Conservation (phyloP, 1,284 basidiomycete species). For the Exsudoporus floridanus region DNA sequence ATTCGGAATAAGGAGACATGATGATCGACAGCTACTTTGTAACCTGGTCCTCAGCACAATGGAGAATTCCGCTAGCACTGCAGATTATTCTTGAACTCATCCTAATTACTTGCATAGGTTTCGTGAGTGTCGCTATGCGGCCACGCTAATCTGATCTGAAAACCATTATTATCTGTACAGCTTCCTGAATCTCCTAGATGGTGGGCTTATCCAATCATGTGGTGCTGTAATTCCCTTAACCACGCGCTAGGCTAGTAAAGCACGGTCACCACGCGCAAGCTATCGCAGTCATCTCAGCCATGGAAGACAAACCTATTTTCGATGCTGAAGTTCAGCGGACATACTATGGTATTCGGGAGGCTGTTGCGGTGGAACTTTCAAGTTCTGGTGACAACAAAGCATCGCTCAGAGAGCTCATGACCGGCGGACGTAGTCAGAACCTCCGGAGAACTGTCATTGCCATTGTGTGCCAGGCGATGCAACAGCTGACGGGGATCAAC, state of each 20-base stretch:
- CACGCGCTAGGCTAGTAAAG: slow-evolving; percentile 46
- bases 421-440: slow-evolving; percentile 46
- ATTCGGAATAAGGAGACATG: neutral
- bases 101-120: slow-evolving; percentile 52
- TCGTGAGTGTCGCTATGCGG: slow-evolving; percentile 35
- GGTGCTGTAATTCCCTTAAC: neutral
- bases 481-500: slow-evolving; percentile 60
- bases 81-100: slow-evolving; percentile 61
- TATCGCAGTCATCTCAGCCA: slow-evolving; percentile 53
- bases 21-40: slow-evolving; percentile 37
- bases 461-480: slow-evolving; percentile 25
- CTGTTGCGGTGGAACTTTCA: slow-evolving; percentile 40
- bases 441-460: slow-evolving; percentile 51
- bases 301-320: slow-evolving; percentile 52
- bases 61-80: slow-evolving; percentile 63
- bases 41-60: slow-evolving; percentile 51
- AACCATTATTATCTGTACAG: slow-evolving; percentile 23
- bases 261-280: slow-evolving; percentile 55
- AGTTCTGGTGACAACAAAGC: slow-evolving; percentile 34
- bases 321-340: slow-evolving; percentile 50
- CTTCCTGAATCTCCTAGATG: slow-evolving; percentile 73
- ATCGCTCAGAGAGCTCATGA: neutral
- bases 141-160: neutral
- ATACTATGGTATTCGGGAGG: slow-evolving; percentile 49
- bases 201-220: neutral